A percentile compares a stretch with the other conserved stretches of the same genome.
These are phyloP conservation scores for Monascus ruber DNA, from an alignment of 2,329 filamentous ascomycete genomes.

Conservation along the genomic window DNA sequence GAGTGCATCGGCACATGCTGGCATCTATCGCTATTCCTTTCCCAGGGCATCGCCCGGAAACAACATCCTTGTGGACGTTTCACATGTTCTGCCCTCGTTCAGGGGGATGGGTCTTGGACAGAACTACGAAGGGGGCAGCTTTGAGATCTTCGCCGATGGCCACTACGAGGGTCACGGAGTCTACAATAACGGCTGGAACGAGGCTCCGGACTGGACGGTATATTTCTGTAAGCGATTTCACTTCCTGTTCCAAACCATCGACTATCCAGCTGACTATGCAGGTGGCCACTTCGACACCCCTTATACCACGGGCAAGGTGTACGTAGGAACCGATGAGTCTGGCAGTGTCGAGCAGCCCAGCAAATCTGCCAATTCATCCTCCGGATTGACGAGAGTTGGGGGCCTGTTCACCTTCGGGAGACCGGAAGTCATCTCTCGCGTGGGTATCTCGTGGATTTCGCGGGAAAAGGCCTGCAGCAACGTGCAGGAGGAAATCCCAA, in stretches of 20 bases:
- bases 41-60: conserved; percentile 31
- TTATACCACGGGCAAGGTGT: conserved; percentile 19
- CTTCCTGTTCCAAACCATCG: no score
- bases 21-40: conserved; percentile 50
- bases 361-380: conserved; percentile 24
- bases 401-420: conserved; percentile 43
- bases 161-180: conserved; percentile 50
- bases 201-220: conserved; percentile 41
- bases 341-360: conserved; percentile 18
- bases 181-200: conserved; percentile 59
- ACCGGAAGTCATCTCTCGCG: conserved; percentile 41
- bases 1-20: conserved; percentile 40
- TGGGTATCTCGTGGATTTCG: conserved; percentile 60
- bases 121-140: conserved; percentile 49
- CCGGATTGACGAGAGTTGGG: conserved; percentile 34
- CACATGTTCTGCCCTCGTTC: conserved; percentile 53
- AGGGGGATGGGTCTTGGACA: conserved; percentile 51
- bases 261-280: conserved; percentile 12
- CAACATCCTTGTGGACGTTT: conserved; percentile 50
- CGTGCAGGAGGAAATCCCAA: conserved; percentile 46
- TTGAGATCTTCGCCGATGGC: conserved; percentile 40
- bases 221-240: conserved; percentile 15
- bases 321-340: conserved; percentile 13
- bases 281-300: conserved; percentile 48
- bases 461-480: conserved; percentile 48